phyloP scores from a whole-genome alignment of 1,139 yeast genomes.

The Debaryomyces coudertii region DNA sequence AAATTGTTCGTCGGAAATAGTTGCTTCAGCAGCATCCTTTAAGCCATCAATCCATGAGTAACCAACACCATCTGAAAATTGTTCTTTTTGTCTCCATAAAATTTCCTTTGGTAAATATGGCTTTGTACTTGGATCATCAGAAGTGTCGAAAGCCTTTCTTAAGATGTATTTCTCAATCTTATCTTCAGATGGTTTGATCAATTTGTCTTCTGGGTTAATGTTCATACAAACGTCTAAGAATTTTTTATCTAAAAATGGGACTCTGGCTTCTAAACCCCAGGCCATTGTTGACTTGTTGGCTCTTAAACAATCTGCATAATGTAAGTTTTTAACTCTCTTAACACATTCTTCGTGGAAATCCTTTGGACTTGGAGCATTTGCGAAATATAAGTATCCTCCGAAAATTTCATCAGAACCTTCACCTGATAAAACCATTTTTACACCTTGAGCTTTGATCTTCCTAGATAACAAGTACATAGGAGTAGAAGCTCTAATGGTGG shows the following conservation, averaged over 20 bases:
- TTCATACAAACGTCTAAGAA: constrained; percentile 93
- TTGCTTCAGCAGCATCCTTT: constrained; percentile 90
- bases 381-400: constrained; percentile 97
- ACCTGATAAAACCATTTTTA: constrained; percentile 98
- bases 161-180: constrained; percentile 90
- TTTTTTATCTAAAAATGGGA: constrained; percentile 94
- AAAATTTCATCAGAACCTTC: constrained; percentile 99
- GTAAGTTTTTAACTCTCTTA: constrained; percentile 94
- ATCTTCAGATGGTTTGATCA: constrained; percentile 70
- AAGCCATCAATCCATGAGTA: constrained; percentile 99
- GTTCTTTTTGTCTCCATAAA: constrained; percentile 99
- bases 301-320: constrained; percentile 94
- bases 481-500: constrained; percentile 98
- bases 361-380: constrained; percentile 88
- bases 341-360: constrained; percentile 97
- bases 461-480: constrained; percentile 97
- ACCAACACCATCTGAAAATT: constrained; percentile 99
- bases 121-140: constrained; percentile 64
- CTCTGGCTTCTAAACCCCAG: constrained; percentile 99
- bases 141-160: constrained; percentile 95
- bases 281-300: constrained; percentile 99
- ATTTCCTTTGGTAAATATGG: constrained; percentile 96
- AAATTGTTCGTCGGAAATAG: constrained; percentile 85
- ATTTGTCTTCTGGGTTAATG: constrained; percentile 90
- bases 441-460: constrained; percentile 98